phyloP scores from a whole-genome alignment of 805 yeast species.

The Wickerhamomyces subpelliculosus region DNA sequence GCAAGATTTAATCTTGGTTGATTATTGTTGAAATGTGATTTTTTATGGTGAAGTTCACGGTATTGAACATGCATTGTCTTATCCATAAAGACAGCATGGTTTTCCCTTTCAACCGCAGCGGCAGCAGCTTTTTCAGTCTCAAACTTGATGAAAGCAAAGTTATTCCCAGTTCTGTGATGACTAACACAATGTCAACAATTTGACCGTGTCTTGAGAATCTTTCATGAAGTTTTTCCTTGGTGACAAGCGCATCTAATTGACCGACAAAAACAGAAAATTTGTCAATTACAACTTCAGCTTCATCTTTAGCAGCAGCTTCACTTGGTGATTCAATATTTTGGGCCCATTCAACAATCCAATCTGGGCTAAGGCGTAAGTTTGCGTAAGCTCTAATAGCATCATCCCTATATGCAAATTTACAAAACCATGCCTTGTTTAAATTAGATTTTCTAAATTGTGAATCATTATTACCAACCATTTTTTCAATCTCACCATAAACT shows the following conservation, averaged over 20 bases:
- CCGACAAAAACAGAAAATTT: conserved; percentile 74
- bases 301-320: conserved; percentile 12
- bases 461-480: conserved; percentile 39
- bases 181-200: conserved; percentile 48
- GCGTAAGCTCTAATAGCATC: conserved; percentile 87
- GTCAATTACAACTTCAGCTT: conserved; percentile 46
- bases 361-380: conserved; percentile 44
- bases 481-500: conserved; percentile 72
- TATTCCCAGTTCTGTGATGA: conserved; percentile 41
- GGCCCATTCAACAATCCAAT: conserved; percentile 77
- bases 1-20: conserved; percentile 49
- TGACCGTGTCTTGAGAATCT: conserved; percentile 66
- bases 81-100: conserved; percentile 67
- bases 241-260: conserved; percentile 50
- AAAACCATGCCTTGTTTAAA: conserved; percentile 52
- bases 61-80: conserved; percentile 83
- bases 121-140: conserved; percentile 69
- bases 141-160: conserved; percentile 70
- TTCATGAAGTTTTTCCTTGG: conserved; percentile 45
- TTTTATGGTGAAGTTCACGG: conserved; percentile 45
- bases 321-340: conserved; percentile 62
- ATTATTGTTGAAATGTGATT: conserved; percentile 14
- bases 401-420: conserved; percentile 73
- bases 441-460: conserved; percentile 23
- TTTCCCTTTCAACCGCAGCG: conserved; percentile 78